A percentile compares a stretch with the other conserved stretches of the same genome.
Conservation (phyloP, 2,329 filamentous ascomycete species). For the Pestalotiopsis sp. region DNA sequence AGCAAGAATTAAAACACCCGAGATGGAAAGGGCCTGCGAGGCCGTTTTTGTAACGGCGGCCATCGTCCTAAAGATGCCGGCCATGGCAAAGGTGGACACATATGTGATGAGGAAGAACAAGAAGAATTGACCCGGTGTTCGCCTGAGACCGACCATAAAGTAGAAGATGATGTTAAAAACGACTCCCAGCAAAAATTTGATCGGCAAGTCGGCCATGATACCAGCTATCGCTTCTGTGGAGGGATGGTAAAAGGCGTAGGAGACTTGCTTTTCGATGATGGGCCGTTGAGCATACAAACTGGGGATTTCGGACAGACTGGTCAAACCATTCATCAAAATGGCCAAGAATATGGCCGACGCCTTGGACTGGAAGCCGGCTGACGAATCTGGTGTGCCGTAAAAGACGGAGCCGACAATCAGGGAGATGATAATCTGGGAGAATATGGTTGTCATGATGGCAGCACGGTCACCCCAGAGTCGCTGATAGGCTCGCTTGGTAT, state of each 20-base stretch:
- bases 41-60: slow-evolving; percentile 70
- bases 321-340: slow-evolving; percentile 60
- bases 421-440: slow-evolving; percentile 56
- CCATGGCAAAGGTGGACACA: slow-evolving; percentile 70
- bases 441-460: slow-evolving; percentile 46
- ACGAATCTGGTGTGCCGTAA: slow-evolving; percentile 51
- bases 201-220: slow-evolving; percentile 31
- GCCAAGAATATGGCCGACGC: slow-evolving; percentile 64
- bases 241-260: slow-evolving; percentile 36
- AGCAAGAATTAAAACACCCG: slow-evolving; percentile 58
- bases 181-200: slow-evolving; percentile 54
- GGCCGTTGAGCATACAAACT: slow-evolving; percentile 46
- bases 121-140: slow-evolving; percentile 72
- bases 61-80: slow-evolving; percentile 75
- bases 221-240: slow-evolving; percentile 21
- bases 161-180: slow-evolving; percentile 61
- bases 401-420: slow-evolving; percentile 66
- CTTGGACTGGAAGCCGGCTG: slow-evolving; percentile 54
- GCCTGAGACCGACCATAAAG: slow-evolving; percentile 55
- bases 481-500: slow-evolving; percentile 53
- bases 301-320: slow-evolving; percentile 57
- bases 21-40: slow-evolving; percentile 56
- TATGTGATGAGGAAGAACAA: slow-evolving; percentile 74
- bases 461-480: slow-evolving; percentile 55
- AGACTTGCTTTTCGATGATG: slow-evolving; percentile 48